Conservation (phyloP, 2,329 filamentous ascomycete genomes). For the Leptographium flavum region DNA sequence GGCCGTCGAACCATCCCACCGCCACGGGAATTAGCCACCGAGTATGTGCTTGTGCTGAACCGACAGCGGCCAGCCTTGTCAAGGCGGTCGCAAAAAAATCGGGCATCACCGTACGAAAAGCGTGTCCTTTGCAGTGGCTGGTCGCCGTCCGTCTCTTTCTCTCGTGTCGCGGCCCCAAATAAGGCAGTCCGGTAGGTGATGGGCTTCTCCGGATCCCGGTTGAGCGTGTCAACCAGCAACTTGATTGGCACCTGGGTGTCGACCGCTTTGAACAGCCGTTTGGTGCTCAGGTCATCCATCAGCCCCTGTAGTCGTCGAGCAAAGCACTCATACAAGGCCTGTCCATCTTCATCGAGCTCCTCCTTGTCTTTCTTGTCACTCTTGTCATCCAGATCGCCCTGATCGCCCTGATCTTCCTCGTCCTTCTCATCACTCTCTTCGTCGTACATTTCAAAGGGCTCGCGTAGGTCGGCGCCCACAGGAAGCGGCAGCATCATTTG, state of each 20-base stretch:
- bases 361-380: background rate
- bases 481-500: conserved; percentile 11
- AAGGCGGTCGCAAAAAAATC: conserved; percentile 18
- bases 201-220: conserved; percentile 2
- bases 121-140: conserved; percentile 9
- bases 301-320: conserved; percentile 17
- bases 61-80: conserved; percentile 8
- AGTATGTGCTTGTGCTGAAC: conserved; percentile 5
- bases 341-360: conserved; percentile 7
- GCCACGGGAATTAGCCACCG: conserved; percentile 8
- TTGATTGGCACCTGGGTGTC: conserved; percentile 14
- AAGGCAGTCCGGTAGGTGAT: background rate
- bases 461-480: background rate
- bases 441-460: background rate
- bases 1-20: conserved; percentile 17
- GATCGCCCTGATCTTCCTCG: background rate
- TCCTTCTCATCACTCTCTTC: background rate
- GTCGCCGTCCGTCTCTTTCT: background rate
- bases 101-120: conserved; percentile 18
- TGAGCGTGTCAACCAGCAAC: conserved; percentile 15
- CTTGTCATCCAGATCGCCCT: background rate
- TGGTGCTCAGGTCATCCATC: conserved; percentile 16
- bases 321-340: conserved; percentile 19
- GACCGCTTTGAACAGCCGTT: conserved; percentile 13
- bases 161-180: background rate